Conservation (phyloP, 2,329 filamentous ascomycete species). For the Tetracladium maxilliforme region DNA sequence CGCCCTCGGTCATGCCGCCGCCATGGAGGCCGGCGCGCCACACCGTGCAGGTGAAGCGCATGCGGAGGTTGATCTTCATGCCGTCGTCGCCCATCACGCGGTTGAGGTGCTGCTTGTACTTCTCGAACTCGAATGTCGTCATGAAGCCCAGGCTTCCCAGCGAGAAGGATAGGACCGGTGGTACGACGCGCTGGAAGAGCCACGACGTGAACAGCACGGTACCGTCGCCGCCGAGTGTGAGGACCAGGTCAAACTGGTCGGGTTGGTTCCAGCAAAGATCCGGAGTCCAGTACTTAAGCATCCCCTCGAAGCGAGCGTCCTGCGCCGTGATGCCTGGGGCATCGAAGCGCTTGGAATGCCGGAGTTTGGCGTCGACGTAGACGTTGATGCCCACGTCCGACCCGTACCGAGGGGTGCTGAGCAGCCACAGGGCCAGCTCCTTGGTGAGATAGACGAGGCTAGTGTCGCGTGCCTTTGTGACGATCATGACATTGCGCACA, state of each 20-base stretch:
- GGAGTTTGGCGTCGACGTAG: conserved; percentile 93
- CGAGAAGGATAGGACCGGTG: conserved; percentile 72
- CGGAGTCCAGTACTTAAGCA: conserved; percentile 92
- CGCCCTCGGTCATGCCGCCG: conserved; percentile 55
- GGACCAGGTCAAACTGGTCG: conserved; percentile 88
- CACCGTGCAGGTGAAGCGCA: conserved; percentile 97
- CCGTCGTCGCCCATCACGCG: conserved; percentile 86
- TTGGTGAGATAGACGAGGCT: conserved; percentile 77
- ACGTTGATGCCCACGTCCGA: conserved; percentile 87
- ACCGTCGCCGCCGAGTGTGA: conserved; percentile 75
- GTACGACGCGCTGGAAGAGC: conserved; percentile 84
- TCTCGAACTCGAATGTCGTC: conserved; percentile 75
- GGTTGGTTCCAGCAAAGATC: conserved; percentile 89
- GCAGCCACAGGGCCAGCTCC: conserved; percentile 76
- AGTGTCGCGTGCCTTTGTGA: conserved; percentile 95
- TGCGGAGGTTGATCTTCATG: conserved; percentile 94
- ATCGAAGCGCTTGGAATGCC: conserved; percentile 77
- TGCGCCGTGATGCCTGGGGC: conserved; percentile 56
- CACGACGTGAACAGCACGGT: conserved; percentile 81
- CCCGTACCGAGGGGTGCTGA: conserved; percentile 79
- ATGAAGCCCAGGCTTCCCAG: conserved; percentile 78
- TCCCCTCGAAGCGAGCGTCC: conserved; percentile 62
- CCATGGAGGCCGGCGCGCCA: conserved; percentile 54
- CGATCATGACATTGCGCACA: conserved; percentile 92
- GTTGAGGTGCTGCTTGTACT: conserved; percentile 76